Evolutionary conservation across 768 basidiomycete genomes (phyloP).

Genomic region (Termitomyces sp.): DNA sequence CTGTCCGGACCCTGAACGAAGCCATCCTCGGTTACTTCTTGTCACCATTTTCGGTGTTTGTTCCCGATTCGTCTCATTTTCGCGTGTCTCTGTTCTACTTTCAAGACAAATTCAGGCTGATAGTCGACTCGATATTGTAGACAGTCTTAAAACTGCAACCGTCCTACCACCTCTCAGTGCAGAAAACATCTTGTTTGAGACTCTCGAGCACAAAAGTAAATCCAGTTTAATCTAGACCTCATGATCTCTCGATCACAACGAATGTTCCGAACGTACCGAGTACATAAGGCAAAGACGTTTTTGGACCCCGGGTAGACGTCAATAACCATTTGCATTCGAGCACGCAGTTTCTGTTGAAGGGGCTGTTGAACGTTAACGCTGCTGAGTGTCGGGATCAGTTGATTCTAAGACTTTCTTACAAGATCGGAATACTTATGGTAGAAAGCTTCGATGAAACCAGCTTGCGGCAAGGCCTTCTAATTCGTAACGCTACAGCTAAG

Average conservation of each 20-base stretch:
- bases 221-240: neutral
- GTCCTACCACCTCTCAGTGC: neutral
- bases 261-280: neutral
- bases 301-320: neutral
- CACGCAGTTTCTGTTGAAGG: neutral
- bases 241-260: neutral
- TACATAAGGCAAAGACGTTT: neutral
- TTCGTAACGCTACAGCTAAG: neutral
- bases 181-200: neutral
- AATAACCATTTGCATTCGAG: neutral
- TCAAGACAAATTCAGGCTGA: neutral
- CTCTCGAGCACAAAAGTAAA: neutral
- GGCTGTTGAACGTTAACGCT: neutral
- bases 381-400: neutral
- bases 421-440: neutral
- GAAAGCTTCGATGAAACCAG: neutral
- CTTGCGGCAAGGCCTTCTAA: neutral
- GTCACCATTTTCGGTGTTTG: neutral
- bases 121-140: neutral
- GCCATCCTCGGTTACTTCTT: constrained; percentile 4
- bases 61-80: neutral
- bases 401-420: neutral
- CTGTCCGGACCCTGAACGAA: constrained; percentile 11
- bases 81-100: neutral
- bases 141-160: neutral